Evolutionary conservation across 495 filamentous ascomycete species (phyloP), one percentile per base, ranked within the genome.

Genomic region (Tetracladium setigerum): DNA sequence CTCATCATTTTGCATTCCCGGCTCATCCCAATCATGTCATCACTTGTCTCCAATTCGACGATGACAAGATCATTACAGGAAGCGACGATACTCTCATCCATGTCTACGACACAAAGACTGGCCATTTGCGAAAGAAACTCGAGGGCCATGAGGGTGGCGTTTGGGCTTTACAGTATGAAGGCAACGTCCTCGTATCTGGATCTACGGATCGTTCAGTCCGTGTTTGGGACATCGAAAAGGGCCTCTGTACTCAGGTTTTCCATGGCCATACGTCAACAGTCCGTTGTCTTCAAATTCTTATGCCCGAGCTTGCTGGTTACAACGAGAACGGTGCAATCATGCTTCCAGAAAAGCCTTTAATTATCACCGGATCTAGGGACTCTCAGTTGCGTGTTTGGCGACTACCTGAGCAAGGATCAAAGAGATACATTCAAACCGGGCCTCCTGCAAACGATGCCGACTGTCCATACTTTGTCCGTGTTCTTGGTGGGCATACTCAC

Each of bases 31-130:
- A 89, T 4, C 90, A 97, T 67, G 92, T 99, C 38, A 94, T 99
- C 15, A 99, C 92, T 7, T 99, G 92, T 56, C 73, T 99, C 43
- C 90, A 97, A 56, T 97, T 99, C 55, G 92, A 99, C 56, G 84
- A 86, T 24, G 92, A 97, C 67, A 97, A 97, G 66, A 95, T 99
- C 46, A 71, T 99, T 48, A 99, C 94, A 10, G 92, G 92, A 24
- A 96, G 90, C 55, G 92, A 99, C 65, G 92, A 99, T 62, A 95
- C 89, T 9, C 84, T 95, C 49, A 99, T 99, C 61, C 89, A 97
- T 59, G 91, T 99, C 35, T 99, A 97, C 62, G 90, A 97, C 58
- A 99, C 92, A 11, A 91, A 90, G 64, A 97, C 89, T 5, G 92
- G 92, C 46, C 84, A 84, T 46, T 66, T 95, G 41, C 79, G 87